Evolutionary conservation across 352 stramenopile species (phyloP).

Genomic region (Phytopythium kandeliae): DNA sequence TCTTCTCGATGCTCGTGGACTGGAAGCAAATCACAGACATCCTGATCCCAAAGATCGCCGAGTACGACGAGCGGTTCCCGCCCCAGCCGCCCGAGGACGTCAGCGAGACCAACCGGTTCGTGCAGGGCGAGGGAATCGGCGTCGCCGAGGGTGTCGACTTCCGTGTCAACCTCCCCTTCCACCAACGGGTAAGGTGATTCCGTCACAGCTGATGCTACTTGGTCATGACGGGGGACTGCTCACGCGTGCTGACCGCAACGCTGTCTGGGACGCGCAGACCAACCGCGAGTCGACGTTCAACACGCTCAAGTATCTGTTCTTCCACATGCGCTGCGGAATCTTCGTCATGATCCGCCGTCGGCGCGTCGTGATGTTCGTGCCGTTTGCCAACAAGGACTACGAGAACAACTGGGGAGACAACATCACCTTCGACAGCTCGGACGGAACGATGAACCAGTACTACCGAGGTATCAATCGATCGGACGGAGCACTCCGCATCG

Average conservation of each 20-base stretch:
- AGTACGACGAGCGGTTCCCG: slow-evolving; percentile 69
- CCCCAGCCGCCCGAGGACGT: slow-evolving; percentile 25
- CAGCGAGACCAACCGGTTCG: slow-evolving; percentile 55
- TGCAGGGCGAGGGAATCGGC: slow-evolving; percentile 38
- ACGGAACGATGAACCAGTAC: slow-evolving; percentile 89
- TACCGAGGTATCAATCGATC: slow-evolving; percentile 55
- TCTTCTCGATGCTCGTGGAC: slow-evolving; percentile 90
- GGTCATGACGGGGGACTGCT: no score
- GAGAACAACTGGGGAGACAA: slow-evolving; percentile 95
- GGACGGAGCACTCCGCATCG: no score
- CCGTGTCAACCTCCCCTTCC: slow-evolving; percentile 92
- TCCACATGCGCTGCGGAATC: slow-evolving; percentile 98
- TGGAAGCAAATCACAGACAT: slow-evolving; percentile 80
- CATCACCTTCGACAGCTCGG: slow-evolving; percentile 88
- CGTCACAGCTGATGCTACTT: no score
- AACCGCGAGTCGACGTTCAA: slow-evolving; percentile 89
- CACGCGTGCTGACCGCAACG: no score
- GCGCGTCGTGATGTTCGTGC: slow-evolving; percentile 95
- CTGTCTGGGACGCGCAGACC: slow-evolving; percentile 18
- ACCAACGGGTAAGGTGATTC: slow-evolving; percentile 47
- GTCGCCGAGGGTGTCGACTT: slow-evolving; percentile 59
- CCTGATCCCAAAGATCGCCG: slow-evolving; percentile 71
- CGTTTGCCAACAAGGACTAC: slow-evolving; percentile 97
- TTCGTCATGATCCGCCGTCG: slow-evolving; percentile 97
- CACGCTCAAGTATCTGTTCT: slow-evolving; percentile 97